phyloP scores from a whole-genome alignment of 768 basidiomycete species.

The Hebeloma cylindrosporum region DNA sequence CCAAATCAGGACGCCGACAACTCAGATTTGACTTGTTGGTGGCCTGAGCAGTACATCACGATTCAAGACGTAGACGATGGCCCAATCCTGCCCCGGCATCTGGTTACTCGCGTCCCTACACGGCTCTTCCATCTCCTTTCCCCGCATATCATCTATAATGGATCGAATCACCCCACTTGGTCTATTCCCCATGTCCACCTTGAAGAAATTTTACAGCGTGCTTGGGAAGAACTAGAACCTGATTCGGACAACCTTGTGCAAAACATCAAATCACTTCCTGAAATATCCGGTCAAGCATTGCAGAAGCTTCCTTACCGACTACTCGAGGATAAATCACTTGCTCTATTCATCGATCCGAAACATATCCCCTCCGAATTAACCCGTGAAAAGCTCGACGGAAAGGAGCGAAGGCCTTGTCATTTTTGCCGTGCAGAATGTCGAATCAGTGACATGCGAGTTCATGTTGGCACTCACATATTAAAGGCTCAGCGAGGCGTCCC shows the following conservation, averaged over 20 bases:
- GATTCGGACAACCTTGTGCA: no score
- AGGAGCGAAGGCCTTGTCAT: conserved; percentile 2
- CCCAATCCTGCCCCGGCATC: not conserved
- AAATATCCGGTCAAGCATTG: no score
- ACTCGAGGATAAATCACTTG: no score
- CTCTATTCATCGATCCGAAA: no score
- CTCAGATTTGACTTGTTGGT: conserved; percentile 5
- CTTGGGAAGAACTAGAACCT: no score
- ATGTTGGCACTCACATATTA: conserved; percentile 19
- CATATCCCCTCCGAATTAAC: not conserved
- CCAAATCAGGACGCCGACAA: no score
- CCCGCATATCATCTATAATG: not conserved
- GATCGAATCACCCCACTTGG: no score
- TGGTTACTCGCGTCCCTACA: conserved; percentile 1
- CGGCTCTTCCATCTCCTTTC: not conserved
- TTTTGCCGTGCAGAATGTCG: not conserved
- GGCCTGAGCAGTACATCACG: conserved; percentile 10
- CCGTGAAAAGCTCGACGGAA: not conserved
- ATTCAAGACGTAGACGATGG: not conserved
- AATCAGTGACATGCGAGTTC: conserved; percentile 14
- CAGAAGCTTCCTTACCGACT: no score
- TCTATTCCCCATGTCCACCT: no score
- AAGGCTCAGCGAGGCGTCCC: not conserved
- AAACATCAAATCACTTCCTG: no score
- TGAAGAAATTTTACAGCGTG: no score